Conservation (phyloP, 2,329 filamentous ascomycete species). For the Ophiostoma sp. region DNA sequence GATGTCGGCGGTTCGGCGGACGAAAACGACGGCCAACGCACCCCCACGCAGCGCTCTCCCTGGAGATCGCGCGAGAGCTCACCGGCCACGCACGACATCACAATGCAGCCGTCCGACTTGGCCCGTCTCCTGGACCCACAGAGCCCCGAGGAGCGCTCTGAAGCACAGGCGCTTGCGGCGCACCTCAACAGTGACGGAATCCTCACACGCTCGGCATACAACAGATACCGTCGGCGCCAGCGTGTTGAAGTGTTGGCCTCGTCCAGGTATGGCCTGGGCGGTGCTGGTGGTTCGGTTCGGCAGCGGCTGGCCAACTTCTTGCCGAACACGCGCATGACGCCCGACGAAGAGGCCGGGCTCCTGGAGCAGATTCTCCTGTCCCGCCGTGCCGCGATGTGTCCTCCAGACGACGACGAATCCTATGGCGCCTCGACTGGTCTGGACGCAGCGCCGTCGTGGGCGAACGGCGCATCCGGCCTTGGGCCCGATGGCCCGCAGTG, state of each 20-base stretch:
- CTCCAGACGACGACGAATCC: constrained; percentile 15
- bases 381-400: constrained; percentile 35
- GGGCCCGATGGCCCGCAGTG: constrained; percentile 72
- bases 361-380: constrained; percentile 57
- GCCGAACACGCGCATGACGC: constrained; percentile 41
- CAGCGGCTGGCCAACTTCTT: constrained; percentile 30
- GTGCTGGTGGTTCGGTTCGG: constrained; percentile 27
- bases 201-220: constrained; percentile 76
- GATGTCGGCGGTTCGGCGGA: constrained; percentile 44
- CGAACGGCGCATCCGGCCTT: constrained; percentile 65
- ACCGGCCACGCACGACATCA: constrained; percentile 48
- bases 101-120: constrained; percentile 62
- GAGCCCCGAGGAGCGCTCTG: constrained; percentile 69
- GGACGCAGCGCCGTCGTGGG: constrained; percentile 47
- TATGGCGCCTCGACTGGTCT: not conserved
- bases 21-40: constrained; percentile 52
- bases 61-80: constrained; percentile 46
- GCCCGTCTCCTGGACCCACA: constrained; percentile 76
- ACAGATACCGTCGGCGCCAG: constrained; percentile 60
- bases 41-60: constrained; percentile 45
- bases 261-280: constrained; percentile 26
- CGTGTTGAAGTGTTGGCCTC: constrained; percentile 59
- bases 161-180: constrained; percentile 74
- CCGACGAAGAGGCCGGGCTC: constrained; percentile 55
- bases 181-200: constrained; percentile 67